Evolutionary conservation across 768 basidiomycete species (phyloP).

Genomic region (Phaffia australis): DNA sequence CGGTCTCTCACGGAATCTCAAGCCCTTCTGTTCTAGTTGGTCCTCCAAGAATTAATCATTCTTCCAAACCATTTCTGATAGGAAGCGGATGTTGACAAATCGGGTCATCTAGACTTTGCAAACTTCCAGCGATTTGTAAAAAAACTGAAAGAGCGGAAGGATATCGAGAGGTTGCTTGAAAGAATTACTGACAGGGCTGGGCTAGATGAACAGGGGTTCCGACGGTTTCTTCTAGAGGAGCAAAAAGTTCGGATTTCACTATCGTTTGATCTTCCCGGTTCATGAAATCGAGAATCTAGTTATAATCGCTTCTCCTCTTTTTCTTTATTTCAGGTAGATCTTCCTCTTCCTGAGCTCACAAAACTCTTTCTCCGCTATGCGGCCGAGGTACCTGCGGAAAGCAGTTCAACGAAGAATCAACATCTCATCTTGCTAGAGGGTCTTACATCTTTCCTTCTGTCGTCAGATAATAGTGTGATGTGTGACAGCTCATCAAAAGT

Average conservation of each 20-base stretch:
- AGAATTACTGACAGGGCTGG: background rate
- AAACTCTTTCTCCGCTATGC: constrained; percentile 16
- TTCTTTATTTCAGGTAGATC: constrained; percentile 3
- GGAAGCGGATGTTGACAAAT: constrained; percentile 53
- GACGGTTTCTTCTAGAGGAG: constrained; percentile 45
- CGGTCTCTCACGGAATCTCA: no score
- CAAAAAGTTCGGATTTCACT: constrained; percentile 46
- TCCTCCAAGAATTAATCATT: background rate
- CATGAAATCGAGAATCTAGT: background rate
- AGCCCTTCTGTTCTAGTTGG: no score
- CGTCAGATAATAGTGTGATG: constrained; percentile 60
- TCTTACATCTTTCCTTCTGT: constrained; percentile 70
- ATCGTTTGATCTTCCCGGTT: background rate
- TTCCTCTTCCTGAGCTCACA: constrained; percentile 5
- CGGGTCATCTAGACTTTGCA: constrained; percentile 58
- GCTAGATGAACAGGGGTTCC: constrained; percentile 43
- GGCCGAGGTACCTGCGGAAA: background rate
- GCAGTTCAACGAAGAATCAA: background rate
- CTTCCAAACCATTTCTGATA: constrained; percentile 31
- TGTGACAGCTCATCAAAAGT: constrained; percentile 47
- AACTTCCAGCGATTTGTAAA: constrained; percentile 77
- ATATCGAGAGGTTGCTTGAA: constrained; percentile 51
- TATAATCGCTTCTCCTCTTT: background rate
- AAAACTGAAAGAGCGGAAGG: constrained; percentile 69
- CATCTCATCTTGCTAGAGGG: constrained; percentile 47